Percentiles rank a stretch among this genome's conserved stretches.
Conservation (phyloP, 352 stramenopile genomes). For the Globisporangium cederbergense region DNA sequence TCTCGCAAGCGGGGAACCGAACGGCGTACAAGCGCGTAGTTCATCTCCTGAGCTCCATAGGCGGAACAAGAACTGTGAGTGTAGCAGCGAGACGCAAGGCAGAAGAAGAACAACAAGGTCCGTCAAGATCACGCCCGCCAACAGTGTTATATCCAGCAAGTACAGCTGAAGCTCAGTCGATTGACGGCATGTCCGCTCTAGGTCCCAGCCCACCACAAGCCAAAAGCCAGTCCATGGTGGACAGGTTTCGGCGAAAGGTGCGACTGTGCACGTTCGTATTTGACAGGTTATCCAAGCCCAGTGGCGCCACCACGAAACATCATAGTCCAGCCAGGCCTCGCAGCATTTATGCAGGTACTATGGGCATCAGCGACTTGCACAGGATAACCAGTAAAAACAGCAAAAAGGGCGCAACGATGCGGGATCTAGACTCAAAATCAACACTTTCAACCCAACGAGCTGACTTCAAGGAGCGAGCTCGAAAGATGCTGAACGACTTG, state of each 20-base stretch:
- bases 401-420: not conserved
- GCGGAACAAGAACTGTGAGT: not conserved
- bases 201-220: not conserved
- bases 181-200: not conserved
- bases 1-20: not conserved
- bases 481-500: slow-evolving; percentile 7
- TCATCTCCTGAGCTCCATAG: slow-evolving; percentile 2
- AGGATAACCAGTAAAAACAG: not conserved
- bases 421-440: not conserved
- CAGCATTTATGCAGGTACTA: not conserved
- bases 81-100: not conserved
- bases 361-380: not conserved
- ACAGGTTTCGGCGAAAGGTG: slow-evolving; percentile 31
- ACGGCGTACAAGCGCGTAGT: slow-evolving; percentile 5
- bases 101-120: not conserved
- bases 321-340: not conserved
- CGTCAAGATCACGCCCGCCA: not conserved
- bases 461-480: not conserved
- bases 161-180: not conserved
- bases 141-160: not conserved
- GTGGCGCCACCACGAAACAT: not conserved
- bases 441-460: not conserved
- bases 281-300: slow-evolving; percentile 12
- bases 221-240: slow-evolving; percentile 20
- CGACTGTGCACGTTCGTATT: slow-evolving; percentile 29